These are phyloP conservation scores for Fusarium gaditjirri DNA, from an alignment of 2,329 filamentous ascomycete genomes.

Conservation along the genomic window DNA sequence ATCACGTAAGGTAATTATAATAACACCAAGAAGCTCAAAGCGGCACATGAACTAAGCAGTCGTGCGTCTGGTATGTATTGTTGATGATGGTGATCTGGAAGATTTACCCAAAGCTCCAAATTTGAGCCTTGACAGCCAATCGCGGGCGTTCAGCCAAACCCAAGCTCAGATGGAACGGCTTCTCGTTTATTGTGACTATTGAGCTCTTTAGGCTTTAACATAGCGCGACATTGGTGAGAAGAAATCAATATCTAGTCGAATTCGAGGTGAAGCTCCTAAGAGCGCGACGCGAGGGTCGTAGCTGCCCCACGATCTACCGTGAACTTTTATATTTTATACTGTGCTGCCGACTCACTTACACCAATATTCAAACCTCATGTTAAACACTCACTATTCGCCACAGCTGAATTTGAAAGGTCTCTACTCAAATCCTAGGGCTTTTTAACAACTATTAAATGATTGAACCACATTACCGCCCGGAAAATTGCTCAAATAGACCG, in stretches of 20 bases:
- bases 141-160: not conserved
- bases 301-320: conserved; percentile 39
- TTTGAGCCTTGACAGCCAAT: not conserved
- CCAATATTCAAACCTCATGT: not conserved
- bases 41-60: conserved; percentile 59
- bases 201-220: not conserved
- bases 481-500: conserved; percentile 1
- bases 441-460: not conserved
- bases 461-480: conserved; percentile 1
- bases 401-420: not conserved
- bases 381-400: not conserved
- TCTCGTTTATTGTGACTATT: not conserved
- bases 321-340: conserved; percentile 11
- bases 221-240: not conserved
- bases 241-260: not conserved
- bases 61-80: not conserved
- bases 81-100: not conserved
- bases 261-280: conserved; percentile 3
- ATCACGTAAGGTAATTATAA: conserved; percentile 60
- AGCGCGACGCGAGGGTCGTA: conserved; percentile 36
- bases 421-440: not conserved
- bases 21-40: conserved; percentile 62
- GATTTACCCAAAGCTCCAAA: not conserved
- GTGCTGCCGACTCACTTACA: conserved; percentile 4
- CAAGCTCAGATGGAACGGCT: not conserved